These are phyloP conservation scores for Vitis hybrid DNA, from an alignment of 177 flowering plant genomes.

Conservation along the genomic window DNA sequence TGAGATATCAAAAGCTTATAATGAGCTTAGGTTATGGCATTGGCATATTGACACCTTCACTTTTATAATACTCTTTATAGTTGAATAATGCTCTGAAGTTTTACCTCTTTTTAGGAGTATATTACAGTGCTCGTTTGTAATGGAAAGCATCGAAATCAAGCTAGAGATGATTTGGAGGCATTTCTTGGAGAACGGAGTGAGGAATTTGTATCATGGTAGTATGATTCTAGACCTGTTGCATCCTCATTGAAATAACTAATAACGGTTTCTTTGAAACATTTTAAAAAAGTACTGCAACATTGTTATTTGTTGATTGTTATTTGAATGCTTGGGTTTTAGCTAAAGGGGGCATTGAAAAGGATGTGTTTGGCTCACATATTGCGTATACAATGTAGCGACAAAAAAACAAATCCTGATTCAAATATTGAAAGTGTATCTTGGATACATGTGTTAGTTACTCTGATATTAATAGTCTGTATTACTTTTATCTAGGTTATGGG, in stretches of 20 bases:
- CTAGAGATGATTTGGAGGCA: conserved; percentile 44
- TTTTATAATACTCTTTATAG: background rate
- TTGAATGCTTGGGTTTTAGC: too few relatives aligned
- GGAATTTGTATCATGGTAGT: conserved; percentile 45
- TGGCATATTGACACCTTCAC: background rate
- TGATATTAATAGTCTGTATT: background rate
- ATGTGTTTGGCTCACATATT: too few relatives aligned
- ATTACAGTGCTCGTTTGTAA: conserved; percentile 48
- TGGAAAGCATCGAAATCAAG: conserved; percentile 40
- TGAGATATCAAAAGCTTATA: too few relatives aligned
- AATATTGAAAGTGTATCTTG: background rate
- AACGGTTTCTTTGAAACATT: too few relatives aligned
- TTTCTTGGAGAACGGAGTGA: conserved; percentile 42
- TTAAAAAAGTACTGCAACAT: too few relatives aligned
- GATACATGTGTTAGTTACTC: background rate
- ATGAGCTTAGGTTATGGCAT: background rate
- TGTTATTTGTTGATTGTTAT: too few relatives aligned
- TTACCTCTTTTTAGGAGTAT: conserved; percentile 31
- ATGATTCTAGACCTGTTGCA: background rate
- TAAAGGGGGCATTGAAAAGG: too few relatives aligned
- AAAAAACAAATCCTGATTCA: too few relatives aligned
- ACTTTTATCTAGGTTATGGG: conserved; percentile 37
- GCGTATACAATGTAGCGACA: too few relatives aligned
- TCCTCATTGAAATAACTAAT: background rate
- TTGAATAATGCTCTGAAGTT: background rate